Conservation (phyloP, 805 yeast genomes). For the Geotrichum ghanense region DNA sequence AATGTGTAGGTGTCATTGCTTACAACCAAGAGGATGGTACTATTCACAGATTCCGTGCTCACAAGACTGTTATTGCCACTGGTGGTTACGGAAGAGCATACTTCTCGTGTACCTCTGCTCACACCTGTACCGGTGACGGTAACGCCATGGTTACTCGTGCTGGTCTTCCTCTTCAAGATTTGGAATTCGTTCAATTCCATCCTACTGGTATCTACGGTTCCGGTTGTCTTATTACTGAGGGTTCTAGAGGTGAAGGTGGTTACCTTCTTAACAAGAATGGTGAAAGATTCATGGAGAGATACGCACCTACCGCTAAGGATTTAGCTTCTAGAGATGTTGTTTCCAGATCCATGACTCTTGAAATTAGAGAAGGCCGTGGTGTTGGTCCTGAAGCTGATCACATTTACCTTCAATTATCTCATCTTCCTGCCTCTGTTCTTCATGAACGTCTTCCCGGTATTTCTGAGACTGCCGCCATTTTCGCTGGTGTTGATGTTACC, state of each 20-base stretch:
- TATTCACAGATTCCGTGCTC: slow-evolving; percentile 93
- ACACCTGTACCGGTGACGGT: slow-evolving; percentile 99
- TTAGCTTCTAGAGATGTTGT: slow-evolving; percentile 98
- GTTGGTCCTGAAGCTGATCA: slow-evolving; percentile 95
- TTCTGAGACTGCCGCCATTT: slow-evolving; percentile 95
- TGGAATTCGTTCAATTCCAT: slow-evolving; percentile 97
- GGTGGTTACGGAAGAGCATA: slow-evolving; percentile 99
- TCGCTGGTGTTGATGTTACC: slow-evolving; percentile 98
- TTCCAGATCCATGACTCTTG: slow-evolving; percentile 96
- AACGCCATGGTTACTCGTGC: slow-evolving; percentile 97
- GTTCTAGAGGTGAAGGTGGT: slow-evolving; percentile 99
- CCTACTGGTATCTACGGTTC: slow-evolving; percentile 99
- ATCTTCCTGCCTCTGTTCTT: slow-evolving; percentile 82
- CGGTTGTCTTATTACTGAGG: slow-evolving; percentile 97
- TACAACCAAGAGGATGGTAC: slow-evolving; percentile 99
- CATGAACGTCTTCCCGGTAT: slow-evolving; percentile 98
- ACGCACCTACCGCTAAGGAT: slow-evolving; percentile 98
- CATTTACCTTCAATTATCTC: slow-evolving; percentile 87
- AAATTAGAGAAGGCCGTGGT: slow-evolving; percentile 98
- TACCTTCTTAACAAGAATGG: slow-evolving; percentile 92
- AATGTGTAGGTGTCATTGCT: slow-evolving; percentile 93
- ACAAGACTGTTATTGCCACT: slow-evolving; percentile 92
- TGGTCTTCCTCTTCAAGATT: slow-evolving; percentile 93
- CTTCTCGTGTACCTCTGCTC: slow-evolving; percentile 98
- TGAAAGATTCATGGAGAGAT: slow-evolving; percentile 99